These are phyloP conservation scores for Chlorella vulgaris DNA, from an alignment of 139 green algal species.

Conservation along the genomic window DNA sequence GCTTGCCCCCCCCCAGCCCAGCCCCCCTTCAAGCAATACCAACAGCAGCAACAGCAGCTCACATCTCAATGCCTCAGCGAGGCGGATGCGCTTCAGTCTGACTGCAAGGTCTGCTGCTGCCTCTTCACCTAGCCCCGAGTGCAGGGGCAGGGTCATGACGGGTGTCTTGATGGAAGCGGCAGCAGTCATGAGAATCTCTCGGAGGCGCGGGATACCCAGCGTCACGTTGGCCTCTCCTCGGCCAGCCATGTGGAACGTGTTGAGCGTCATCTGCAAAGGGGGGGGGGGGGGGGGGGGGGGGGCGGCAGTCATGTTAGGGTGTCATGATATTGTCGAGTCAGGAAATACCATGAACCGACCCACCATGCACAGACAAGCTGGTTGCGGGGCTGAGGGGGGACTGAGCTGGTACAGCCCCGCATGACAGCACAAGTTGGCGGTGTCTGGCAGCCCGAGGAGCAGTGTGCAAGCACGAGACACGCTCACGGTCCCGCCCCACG, in stretches of 20 bases:
- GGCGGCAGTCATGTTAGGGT: not conserved
- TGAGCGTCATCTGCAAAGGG: conserved; percentile 87
- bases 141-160: conserved; percentile 92
- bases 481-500: too few relatives aligned
- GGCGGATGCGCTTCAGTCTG: conserved; percentile 78
- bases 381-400: too few relatives aligned
- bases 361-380: too few relatives aligned
- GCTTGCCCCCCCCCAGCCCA: not conserved
- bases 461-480: too few relatives aligned
- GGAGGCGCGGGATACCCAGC: conserved; percentile 93
- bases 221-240: conserved; percentile 98
- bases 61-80: conserved; percentile 76
- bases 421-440: too few relatives aligned
- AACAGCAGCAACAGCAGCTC: too few relatives aligned
- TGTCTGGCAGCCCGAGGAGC: too few relatives aligned
- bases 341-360: not conserved
- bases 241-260: conserved; percentile 96
- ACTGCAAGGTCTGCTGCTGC: conserved; percentile 60
- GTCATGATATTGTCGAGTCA: not conserved
- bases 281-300: not conserved
- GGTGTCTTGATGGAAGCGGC: conserved; percentile 86
- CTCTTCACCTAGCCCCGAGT: not conserved
- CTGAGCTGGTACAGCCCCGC: too few relatives aligned
- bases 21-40: too few relatives aligned
- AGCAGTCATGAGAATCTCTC: conserved; percentile 97